Evolutionary conservation across 345 rosid species (phyloP).

Genomic region (sweet orange (Citrus sinensis)): DVS_A1.0 CM039163.1:3150001-3150500

Average conservation of each 20-base stretch:
- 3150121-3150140: background rate
- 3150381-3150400: background rate
- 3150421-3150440: background rate
- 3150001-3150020: background rate
- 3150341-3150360: no score
- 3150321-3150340: no score
- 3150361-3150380: background rate
- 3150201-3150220: constrained; percentile 84
- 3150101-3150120: background rate
- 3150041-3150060: background rate
- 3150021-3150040: background rate
- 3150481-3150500: background rate
- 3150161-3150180: constrained; percentile 1
- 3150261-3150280: constrained; percentile 47
- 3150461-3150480: background rate
- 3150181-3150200: constrained; percentile 89
- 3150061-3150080: background rate
- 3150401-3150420: background rate
- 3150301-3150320: background rate
- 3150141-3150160: background rate
- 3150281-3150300: background rate
- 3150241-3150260: constrained; percentile 99
- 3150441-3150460: background rate
- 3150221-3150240: constrained; percentile 80
- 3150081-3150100: background rate